These are phyloP conservation scores for Lecanicillium sp. DNA, from an alignment of 2,329 filamentous ascomycete species.

Conservation along the genomic window DNA sequence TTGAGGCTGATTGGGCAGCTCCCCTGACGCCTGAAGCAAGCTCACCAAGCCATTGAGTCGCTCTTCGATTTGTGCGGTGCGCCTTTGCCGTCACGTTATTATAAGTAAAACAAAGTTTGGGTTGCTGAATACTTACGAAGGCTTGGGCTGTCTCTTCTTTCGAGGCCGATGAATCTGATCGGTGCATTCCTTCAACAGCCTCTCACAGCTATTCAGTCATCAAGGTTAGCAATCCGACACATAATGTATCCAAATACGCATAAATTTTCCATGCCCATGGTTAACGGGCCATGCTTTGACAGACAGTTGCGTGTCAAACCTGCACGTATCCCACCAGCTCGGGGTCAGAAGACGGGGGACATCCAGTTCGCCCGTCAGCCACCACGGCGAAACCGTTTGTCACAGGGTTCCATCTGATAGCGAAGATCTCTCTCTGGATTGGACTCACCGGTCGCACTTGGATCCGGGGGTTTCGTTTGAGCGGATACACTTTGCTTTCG, in stretches of 20 bases:
- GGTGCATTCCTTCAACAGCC: conserved; percentile 42
- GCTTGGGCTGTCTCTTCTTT: conserved; percentile 45
- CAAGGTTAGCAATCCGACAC: conserved; percentile 1
- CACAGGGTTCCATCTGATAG: no score
- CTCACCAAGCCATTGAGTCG: conserved; percentile 44
- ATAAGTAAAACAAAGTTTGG: no score
- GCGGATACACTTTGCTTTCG: conserved; percentile 46
- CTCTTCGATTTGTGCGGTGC: conserved; percentile 44
- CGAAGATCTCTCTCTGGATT: no score
- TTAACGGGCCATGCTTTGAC: no score
- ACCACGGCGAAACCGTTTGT: no score
- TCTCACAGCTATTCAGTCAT: conserved; percentile 34
- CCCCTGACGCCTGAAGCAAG: conserved; percentile 38
- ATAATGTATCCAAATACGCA: no score
- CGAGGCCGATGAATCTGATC: conserved; percentile 42
- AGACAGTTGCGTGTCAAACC: no score
- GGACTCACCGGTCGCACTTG: conserved; percentile 40
- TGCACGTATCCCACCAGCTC: no score
- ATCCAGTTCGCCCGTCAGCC: no score
- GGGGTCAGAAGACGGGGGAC: no score
- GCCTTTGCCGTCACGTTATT: conserved; percentile 25
- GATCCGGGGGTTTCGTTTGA: conserved; percentile 29
- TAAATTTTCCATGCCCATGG: no score
- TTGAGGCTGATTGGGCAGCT: conserved; percentile 21
- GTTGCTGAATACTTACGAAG: conserved; percentile 38